phyloP scores from a whole-genome alignment of 2,329 filamentous ascomycete species.

The Apiospora aurea region DNA sequence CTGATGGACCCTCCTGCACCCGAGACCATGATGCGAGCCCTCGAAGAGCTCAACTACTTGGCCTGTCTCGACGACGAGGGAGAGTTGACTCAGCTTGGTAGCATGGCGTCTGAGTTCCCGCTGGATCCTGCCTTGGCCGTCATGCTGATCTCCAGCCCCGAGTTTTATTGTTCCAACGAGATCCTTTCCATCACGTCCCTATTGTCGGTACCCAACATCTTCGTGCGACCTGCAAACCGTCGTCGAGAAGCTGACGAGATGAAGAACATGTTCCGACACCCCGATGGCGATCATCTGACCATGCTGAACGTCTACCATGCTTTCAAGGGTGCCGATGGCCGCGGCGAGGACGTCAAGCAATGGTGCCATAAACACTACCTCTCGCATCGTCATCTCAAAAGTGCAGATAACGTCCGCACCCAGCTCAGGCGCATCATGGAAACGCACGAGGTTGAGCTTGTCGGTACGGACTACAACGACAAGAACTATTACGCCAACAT shows the following conservation, averaged over 20 bases:
- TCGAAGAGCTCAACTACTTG: constrained; percentile 97
- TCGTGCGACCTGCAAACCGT: constrained; percentile 83
- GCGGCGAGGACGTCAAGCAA: constrained; percentile 73
- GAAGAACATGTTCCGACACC: constrained; percentile 92
- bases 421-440: constrained; percentile 98
- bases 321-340: constrained; percentile 80
- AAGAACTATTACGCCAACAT: constrained; percentile 99
- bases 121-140: constrained; percentile 93
- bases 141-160: constrained; percentile 96
- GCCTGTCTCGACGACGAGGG: constrained; percentile 97
- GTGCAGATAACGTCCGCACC: constrained; percentile 90
- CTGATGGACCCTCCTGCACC: constrained; percentile 98
- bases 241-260: constrained; percentile 96
- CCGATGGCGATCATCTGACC: constrained; percentile 93
- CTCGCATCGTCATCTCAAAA: constrained; percentile 84
- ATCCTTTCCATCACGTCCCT: constrained; percentile 94
- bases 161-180: constrained; percentile 99
- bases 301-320: constrained; percentile 98
- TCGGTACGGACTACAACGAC: constrained; percentile 90
- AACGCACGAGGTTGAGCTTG: constrained; percentile 81
- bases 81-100: constrained; percentile 84
- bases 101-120: constrained; percentile 91
- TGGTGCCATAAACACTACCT: constrained; percentile 99
- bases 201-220: constrained; percentile 93
- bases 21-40: constrained; percentile 96